Evolutionary conservation across 805 yeast species (phyloP), one percentile per base, ranked within the genome.

Genomic region (Pichia sporocuriosa): DNA sequence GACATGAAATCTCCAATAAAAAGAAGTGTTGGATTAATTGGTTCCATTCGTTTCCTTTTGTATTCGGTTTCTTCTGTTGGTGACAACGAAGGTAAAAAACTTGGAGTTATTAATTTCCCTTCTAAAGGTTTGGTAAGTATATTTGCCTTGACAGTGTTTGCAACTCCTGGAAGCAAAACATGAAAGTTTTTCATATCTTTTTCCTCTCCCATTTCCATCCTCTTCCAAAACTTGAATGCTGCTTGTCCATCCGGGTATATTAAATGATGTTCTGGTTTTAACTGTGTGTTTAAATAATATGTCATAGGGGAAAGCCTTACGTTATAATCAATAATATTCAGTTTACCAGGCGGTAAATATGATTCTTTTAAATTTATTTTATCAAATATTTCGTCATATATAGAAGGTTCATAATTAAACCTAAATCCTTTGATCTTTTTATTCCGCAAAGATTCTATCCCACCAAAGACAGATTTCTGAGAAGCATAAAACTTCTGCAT

Each of bases 231-330:
- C 33, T 42, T 50, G 24, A 33, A 41, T n/a, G 47, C 42, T 8
- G 46, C 28, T 9, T 37, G 38, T 19, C 49, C 48, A 13, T 53
- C 57, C 3, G 63, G 56, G 21, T 85, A 62, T 4, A 86, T 47
- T 0, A 82, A 51, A 53, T 88, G 88, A 22, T 71, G 75, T 26
- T 63, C 58, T 0, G 96, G 96, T 30, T 71, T 61, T 12, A 82
- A 61, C 24, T 65, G 66, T 40, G 77, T 69, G 56, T 84, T 69
- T n/a, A 89, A 53, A 47, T 79, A 73, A 1, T 79, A 66, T 0
- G 89, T 72, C 51, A 81, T 75, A 2, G 79, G 62, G 4, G 84
- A 78, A 25, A 72, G 67, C 2, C 83, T 80, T 0, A 83, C 66
- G 48, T 77, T 77, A 10, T 77, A 64, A 48, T 83, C 89, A 6